phyloP scores from a whole-genome alignment of 1,284 basidiomycete species.

The Xerocomus nothofagi region DNA sequence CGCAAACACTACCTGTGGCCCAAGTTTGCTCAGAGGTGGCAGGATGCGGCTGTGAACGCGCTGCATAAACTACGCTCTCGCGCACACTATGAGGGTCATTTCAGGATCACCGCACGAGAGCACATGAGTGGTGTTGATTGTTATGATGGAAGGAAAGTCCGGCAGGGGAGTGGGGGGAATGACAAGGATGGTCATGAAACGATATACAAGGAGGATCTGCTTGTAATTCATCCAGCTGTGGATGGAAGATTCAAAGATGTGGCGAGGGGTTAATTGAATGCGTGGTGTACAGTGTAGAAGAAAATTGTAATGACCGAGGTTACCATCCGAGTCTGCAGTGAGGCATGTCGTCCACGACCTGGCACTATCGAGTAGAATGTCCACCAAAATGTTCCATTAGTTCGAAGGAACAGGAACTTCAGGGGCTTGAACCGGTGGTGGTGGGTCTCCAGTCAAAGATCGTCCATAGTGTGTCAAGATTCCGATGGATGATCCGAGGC shows the following conservation, averaged over 20 bases:
- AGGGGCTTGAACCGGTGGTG: conserved; percentile 41
- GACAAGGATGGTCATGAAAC: conserved; percentile 29
- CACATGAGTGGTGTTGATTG: conserved; percentile 79
- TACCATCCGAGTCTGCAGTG: not conserved
- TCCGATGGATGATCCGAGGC: conserved; percentile 62
- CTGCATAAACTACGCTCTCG: conserved; percentile 50
- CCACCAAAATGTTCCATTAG: not conserved
- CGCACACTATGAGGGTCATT: conserved; percentile 57
- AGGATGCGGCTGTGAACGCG: conserved; percentile 44
- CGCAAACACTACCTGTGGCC: conserved; percentile 15
- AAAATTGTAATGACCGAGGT: conserved; percentile 1
- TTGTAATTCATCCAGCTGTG: conserved; percentile 64
- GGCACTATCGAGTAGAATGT: not conserved
- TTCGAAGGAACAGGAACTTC: conserved; percentile 15
- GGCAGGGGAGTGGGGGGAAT: conserved; percentile 35
- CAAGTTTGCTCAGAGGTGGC: conserved; percentile 47
- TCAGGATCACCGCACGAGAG: conserved; percentile 62
- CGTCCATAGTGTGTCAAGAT: conserved; percentile 54
- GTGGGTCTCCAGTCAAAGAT: conserved; percentile 50
- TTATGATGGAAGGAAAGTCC: conserved; percentile 58
- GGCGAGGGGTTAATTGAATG: conserved; percentile 36
- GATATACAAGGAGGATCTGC: conserved; percentile 51
- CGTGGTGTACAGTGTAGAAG: conserved; percentile 9
- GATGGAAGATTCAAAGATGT: conserved; percentile 75
- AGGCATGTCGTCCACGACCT: not conserved